phyloP scores from a whole-genome alignment of 129 eudicot species.

The Artemisia annua region DNA sequence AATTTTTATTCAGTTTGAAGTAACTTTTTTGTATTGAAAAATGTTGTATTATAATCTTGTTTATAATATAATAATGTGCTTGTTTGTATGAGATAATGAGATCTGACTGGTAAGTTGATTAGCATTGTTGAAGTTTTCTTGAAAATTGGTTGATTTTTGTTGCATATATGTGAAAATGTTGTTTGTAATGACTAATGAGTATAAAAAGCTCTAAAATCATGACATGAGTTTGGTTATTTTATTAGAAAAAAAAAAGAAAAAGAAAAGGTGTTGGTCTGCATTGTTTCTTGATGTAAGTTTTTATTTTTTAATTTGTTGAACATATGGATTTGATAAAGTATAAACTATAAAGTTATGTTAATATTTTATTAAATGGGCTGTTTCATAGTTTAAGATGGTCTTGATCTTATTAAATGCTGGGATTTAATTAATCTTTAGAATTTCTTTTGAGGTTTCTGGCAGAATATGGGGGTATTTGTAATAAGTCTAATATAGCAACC shows the following conservation, averaged over 20 bases:
- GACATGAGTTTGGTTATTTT: slow-evolving; percentile 4
- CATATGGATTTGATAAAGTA: too few species aligned
- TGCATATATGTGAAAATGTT: not conserved
- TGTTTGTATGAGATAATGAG: slow-evolving; percentile 32
- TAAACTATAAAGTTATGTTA: too few species aligned
- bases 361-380: too few species aligned
- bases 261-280: slow-evolving; percentile 17
- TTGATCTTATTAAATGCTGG: too few species aligned
- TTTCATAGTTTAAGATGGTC: too few species aligned
- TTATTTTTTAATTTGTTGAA: not conserved
- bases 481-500: too few species aligned
- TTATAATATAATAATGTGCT: not conserved
- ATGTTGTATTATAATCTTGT: slow-evolving; percentile 21
- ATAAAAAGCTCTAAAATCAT: not conserved
- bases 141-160: not conserved
- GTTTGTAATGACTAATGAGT: not conserved
- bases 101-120: slow-evolving; percentile 42
- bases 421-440: too few species aligned
- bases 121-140: slow-evolving; percentile 42
- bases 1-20: not conserved
- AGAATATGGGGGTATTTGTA: too few species aligned
- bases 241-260: too few species aligned
- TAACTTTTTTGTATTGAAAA: not conserved
- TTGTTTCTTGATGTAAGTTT: not conserved
- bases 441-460: too few species aligned